Conservation (phyloP, 1,284 basidiomycete species). For the Mixia osmundae region DNA sequence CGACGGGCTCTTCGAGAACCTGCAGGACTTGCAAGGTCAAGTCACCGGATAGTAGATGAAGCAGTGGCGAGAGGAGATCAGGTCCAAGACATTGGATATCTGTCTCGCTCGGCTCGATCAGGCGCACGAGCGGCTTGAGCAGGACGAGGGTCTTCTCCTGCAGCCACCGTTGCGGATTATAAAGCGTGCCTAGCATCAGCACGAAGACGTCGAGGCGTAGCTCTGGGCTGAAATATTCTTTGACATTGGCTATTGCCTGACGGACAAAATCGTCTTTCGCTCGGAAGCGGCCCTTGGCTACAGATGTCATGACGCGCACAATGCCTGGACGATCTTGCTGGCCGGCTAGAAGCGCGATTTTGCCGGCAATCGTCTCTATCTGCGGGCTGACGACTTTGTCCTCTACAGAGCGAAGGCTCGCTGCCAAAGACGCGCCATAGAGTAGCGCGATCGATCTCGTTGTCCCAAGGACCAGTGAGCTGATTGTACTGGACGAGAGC, state of each 20-base stretch:
- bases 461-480: no score
- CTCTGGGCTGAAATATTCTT: constrained; percentile 45
- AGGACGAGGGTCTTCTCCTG: constrained; percentile 62
- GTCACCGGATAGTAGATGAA: constrained; percentile 63
- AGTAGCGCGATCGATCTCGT: no score
- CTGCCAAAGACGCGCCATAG: no score
- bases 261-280: constrained; percentile 83
- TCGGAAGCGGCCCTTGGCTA: constrained; percentile 65
- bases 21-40: constrained; percentile 65
- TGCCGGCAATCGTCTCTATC: constrained; percentile 46
- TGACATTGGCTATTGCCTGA: constrained; percentile 59
- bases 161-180: constrained; percentile 64
- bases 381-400: constrained; percentile 32
- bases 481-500: no score
- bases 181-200: constrained; percentile 57
- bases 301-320: constrained; percentile 64
- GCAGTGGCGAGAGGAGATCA: constrained; percentile 69
- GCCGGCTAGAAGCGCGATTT: constrained; percentile 48
- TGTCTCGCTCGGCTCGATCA: constrained; percentile 49
- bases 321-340: constrained; percentile 48
- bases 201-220: constrained; percentile 51
- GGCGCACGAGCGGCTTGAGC: constrained; percentile 67
- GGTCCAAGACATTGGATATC: constrained; percentile 45
- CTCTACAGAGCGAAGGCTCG: no score
- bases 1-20: constrained; percentile 68